A percentile compares a stretch with the other conserved stretches of the same genome.
These are phyloP conservation scores for Closterium sp. DNA, from an alignment of 139 green algal genomes.

Conservation along the genomic window DNA sequence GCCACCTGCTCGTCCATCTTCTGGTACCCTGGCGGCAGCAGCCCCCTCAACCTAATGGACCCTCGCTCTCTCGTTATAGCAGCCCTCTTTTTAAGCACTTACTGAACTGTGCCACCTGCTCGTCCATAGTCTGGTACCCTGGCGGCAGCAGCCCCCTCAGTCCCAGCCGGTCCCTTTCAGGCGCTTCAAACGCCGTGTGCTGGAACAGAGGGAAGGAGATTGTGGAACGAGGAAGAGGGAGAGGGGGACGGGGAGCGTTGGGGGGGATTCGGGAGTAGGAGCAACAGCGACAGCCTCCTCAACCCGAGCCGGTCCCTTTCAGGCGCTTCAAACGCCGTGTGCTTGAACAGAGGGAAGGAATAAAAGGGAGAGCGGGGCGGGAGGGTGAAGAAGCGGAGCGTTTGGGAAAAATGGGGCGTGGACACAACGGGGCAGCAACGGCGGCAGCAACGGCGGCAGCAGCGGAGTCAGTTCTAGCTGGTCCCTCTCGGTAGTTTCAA, in stretches of 20 bases:
- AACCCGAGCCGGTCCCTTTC: slow-evolving; percentile 86
- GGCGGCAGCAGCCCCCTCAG: slow-evolving; percentile 86
- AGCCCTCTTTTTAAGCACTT: slow-evolving; percentile 12
- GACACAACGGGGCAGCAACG: no score
- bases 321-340: slow-evolving; percentile 71
- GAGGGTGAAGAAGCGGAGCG: no score
- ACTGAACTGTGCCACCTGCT: slow-evolving; percentile 58
- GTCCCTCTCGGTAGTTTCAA: slow-evolving; percentile 77
- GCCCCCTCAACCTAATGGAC: slow-evolving; percentile 72
- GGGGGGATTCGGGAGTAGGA: slow-evolving; percentile 5
- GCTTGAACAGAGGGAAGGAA: no score
- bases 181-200: slow-evolving; percentile 74
- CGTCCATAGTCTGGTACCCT: slow-evolving; percentile 36
- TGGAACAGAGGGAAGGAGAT: slow-evolving; percentile 29
- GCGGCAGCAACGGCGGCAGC: no score
- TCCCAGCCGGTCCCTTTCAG: slow-evolving; percentile 82
- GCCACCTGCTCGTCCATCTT: slow-evolving; percentile 49
- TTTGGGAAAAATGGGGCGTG: no score
- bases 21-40: slow-evolving; percentile 72
- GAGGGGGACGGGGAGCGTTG: no score
- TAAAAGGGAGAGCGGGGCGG: no score
- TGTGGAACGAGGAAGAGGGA: no score
- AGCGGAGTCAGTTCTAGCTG: no score
- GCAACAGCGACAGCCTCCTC: slow-evolving; percentile 75
- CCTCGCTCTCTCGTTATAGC: neutral